These are phyloP conservation scores for Aspergillus fijiensis DNA, from an alignment of 2,329 filamentous ascomycete species.

Conservation along the genomic window DNA sequence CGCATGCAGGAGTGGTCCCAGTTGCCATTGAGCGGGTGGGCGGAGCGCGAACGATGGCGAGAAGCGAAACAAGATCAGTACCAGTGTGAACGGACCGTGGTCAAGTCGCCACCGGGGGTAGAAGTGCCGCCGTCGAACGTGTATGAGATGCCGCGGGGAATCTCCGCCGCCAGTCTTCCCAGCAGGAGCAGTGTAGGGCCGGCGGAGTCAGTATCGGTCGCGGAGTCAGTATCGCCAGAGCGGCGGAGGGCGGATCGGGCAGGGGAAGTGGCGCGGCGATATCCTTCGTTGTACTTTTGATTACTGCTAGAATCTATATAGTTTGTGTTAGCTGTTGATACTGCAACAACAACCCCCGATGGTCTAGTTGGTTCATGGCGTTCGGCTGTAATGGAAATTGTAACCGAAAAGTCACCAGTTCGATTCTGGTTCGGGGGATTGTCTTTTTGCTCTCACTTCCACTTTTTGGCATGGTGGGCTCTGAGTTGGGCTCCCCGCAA, in stretches of 20 bases:
- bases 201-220: background rate
- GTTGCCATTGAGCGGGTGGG: background rate
- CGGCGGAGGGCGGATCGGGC: background rate
- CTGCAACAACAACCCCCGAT: background rate
- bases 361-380: background rate
- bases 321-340: rapidly evolving
- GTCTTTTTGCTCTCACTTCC: background rate
- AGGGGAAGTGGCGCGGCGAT: background rate
- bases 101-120: background rate
- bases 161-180: background rate
- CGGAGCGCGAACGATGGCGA: background rate
- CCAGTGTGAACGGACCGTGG: background rate
- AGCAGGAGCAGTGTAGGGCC: background rate
- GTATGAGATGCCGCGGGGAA: background rate
- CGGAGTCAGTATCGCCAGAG: background rate
- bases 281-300: background rate
- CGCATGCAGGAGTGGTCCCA: background rate
- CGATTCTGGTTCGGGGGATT: background rate
- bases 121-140: background rate
- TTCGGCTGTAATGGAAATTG: background rate
- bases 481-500: too few species aligned
- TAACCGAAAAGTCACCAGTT: background rate
- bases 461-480: too few species aligned
- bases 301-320: background rate
- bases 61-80: background rate